These are phyloP conservation scores for Pseudocercospora eumusae DNA, from an alignment of 2,329 filamentous ascomycete genomes.

Conservation along the genomic window DNA sequence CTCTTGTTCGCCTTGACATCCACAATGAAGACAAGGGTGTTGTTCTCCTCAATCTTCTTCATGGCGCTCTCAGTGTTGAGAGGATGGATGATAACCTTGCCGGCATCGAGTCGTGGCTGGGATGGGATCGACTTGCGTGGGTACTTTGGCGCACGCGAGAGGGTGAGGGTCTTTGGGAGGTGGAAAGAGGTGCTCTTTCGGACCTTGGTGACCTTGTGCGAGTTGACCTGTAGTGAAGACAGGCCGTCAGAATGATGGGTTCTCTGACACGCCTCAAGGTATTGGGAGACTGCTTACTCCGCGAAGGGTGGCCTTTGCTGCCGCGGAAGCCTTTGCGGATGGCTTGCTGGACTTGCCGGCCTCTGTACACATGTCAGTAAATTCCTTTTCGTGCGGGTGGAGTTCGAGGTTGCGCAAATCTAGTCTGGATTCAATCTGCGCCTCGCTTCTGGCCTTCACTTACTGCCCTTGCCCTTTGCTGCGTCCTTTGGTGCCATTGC, in stretches of 20 bases:
- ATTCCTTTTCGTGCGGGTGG: not conserved
- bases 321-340: slow-evolving; percentile 76
- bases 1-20: slow-evolving; percentile 90
- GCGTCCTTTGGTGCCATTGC: slow-evolving; percentile 39
- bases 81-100: slow-evolving; percentile 97
- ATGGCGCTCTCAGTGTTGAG: slow-evolving; percentile 99
- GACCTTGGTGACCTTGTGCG: slow-evolving; percentile 91
- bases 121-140: slow-evolving; percentile 92
- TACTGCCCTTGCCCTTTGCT: slow-evolving; percentile 29
- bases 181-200: slow-evolving; percentile 94
- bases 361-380: slow-evolving; percentile 42
- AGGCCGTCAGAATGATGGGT: slow-evolving; percentile 55
- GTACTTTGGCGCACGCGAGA: slow-evolving; percentile 91
- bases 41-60: slow-evolving; percentile 99
- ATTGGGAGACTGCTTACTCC: slow-evolving; percentile 68
- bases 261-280: slow-evolving; percentile 53
- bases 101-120: slow-evolving; percentile 88
- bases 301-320: slow-evolving; percentile 94
- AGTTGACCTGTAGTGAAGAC: slow-evolving; percentile 60
- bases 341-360: slow-evolving; percentile 59
- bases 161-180: slow-evolving; percentile 91
- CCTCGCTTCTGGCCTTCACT: slow-evolving; percentile 12
- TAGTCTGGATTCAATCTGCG: not conserved
- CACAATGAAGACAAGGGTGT: slow-evolving; percentile 69
- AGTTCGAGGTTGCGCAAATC: not conserved